Conservation (phyloP, 148 eudicot genomes). For the Drosera capensis region DNA sequence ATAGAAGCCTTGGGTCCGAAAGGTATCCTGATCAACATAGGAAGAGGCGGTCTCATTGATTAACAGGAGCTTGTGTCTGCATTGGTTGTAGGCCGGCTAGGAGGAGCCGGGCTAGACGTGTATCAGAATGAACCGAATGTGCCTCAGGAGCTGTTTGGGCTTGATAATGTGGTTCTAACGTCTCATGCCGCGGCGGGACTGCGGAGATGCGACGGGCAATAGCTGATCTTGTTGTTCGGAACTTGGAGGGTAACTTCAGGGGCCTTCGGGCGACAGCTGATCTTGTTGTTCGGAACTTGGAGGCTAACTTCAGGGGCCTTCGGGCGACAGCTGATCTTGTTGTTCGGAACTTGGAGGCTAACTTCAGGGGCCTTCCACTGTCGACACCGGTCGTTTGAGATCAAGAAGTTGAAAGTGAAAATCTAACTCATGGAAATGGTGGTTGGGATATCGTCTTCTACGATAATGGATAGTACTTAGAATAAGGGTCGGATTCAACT, state of each 20-base stretch:
- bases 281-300: constrained; percentile 40
- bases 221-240: constrained; percentile 17
- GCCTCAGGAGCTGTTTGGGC: constrained; percentile 12
- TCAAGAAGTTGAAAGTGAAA: too few relatives aligned
- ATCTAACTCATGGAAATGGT: too few relatives aligned
- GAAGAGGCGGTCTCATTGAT: constrained; percentile 12
- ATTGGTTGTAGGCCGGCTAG: constrained; percentile 14
- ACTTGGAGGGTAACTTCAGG: constrained; percentile 72
- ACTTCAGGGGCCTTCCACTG: constrained; percentile 10
- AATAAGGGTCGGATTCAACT: too few relatives aligned
- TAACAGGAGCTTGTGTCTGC: constrained; percentile 15
- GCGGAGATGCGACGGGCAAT: constrained; percentile 14
- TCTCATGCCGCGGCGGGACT: constrained; percentile 15
- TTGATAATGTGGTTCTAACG: constrained; percentile 16
- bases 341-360: constrained; percentile 29
- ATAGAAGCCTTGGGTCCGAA: constrained; percentile 14
- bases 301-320: constrained; percentile 77
- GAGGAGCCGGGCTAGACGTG: constrained; percentile 20
- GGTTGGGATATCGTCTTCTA: too few relatives aligned
- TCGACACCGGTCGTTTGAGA: constrained; percentile 16
- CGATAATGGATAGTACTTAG: too few relatives aligned
- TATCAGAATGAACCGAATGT: constrained; percentile 17
- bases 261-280: constrained; percentile 61
- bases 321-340: constrained; percentile 69
- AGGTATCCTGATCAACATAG: constrained; percentile 14